Conservation (phyloP, 139 green algal genomes). For the Micractinium sp. region DNA sequence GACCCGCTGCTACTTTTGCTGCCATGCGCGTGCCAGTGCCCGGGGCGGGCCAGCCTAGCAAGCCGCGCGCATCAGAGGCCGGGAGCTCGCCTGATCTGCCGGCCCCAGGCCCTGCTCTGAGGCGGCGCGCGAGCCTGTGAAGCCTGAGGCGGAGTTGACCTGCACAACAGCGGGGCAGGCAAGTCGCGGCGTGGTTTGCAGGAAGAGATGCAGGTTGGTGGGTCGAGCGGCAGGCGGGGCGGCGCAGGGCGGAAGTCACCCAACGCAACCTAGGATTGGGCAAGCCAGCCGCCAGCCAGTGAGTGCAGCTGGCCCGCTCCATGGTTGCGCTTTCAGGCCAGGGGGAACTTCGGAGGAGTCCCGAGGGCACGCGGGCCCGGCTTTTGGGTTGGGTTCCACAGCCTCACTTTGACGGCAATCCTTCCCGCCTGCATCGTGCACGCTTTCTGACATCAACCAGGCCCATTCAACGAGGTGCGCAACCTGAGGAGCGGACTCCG, state of each 20-base stretch:
- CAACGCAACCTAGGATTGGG: background rate
- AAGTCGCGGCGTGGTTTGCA: background rate
- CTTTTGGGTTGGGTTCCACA: background rate
- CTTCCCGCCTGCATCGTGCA: slow-evolving; percentile 8
- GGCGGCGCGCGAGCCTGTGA: background rate
- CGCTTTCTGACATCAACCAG: too few relatives aligned
- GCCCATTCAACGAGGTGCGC: too few relatives aligned
- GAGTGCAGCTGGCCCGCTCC: background rate
- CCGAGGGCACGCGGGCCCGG: too few relatives aligned
- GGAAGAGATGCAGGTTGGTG: background rate
- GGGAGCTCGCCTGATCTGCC: background rate
- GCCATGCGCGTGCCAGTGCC: too few relatives aligned
- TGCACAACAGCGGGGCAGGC: background rate
- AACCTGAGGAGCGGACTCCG: too few relatives aligned
- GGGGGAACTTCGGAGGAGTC: too few relatives aligned
- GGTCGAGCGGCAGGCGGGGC: too few relatives aligned
- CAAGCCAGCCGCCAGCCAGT: background rate
- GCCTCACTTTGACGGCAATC: slow-evolving; percentile 1
- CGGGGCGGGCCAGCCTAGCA: too few relatives aligned
- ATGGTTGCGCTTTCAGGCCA: background rate
- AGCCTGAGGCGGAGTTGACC: slow-evolving; percentile 12
- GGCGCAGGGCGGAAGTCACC: background rate
- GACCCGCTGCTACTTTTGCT: too few relatives aligned
- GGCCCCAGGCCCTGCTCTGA: background rate
- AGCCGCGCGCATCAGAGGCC: background rate